A percentile compares a stretch with the other conserved stretches of the same genome.
These are phyloP conservation scores for Fusarium napiforme DNA, from an alignment of 2,329 filamentous ascomycete genomes.

Conservation along the genomic window DNA sequence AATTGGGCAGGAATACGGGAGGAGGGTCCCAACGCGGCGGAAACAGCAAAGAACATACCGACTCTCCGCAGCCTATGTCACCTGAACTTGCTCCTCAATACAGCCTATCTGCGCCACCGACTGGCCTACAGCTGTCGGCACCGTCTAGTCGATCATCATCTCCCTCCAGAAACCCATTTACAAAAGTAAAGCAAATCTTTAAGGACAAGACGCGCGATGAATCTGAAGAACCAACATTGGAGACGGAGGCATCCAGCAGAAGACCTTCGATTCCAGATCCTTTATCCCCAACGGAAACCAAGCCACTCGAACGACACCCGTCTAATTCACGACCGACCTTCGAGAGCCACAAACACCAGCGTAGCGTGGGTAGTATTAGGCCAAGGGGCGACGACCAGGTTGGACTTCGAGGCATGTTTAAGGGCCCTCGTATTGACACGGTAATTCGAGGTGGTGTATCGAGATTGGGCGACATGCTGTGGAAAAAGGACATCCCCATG, in stretches of 20 bases:
- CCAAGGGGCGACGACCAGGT: constrained; percentile 50
- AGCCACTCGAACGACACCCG: constrained; percentile 49
- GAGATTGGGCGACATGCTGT: constrained; percentile 66
- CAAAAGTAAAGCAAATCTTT: constrained; percentile 66
- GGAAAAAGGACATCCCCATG: constrained; percentile 60
- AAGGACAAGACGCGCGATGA: constrained; percentile 64
- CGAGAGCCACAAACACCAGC: constrained; percentile 60
- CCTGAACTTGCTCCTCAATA: constrained; percentile 62
- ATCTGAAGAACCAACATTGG: constrained; percentile 46
- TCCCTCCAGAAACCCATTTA: constrained; percentile 69
- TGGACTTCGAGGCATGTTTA: constrained; percentile 75
- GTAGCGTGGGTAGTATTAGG: constrained; percentile 61
- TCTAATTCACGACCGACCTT: constrained; percentile 52
- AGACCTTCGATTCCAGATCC: constrained; percentile 45
- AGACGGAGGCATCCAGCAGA: constrained; percentile 49
- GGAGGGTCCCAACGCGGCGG: constrained; percentile 58
- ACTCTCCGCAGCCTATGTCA: constrained; percentile 61
- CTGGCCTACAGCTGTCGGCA: constrained; percentile 72
- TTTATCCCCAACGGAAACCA: constrained; percentile 39
- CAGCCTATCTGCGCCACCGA: constrained; percentile 65
- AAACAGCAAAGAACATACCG: constrained; percentile 57
- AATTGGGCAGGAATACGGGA: constrained; percentile 56
- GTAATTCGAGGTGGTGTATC: constrained; percentile 71
- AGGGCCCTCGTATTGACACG: constrained; percentile 78
- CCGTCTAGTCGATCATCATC: constrained; percentile 71